Percentiles rank a stretch among this genome's conserved stretches.
These are phyloP conservation scores for Copromyces sp. DNA, from an alignment of 495 filamentous ascomycete species.

Conservation along the genomic window DNA sequence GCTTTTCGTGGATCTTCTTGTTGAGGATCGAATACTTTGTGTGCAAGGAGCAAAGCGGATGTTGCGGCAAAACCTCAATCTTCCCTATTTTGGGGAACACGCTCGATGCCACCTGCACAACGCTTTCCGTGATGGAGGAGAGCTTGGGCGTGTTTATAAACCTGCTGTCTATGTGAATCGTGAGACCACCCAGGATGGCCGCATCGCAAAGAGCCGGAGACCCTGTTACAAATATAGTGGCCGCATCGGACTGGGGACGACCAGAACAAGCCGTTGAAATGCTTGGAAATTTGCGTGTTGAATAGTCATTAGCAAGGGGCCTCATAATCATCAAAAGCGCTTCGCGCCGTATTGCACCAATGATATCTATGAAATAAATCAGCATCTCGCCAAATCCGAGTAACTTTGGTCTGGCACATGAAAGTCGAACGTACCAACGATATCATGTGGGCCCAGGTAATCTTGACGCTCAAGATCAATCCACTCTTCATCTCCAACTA, in stretches of 20 bases:
- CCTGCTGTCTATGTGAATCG: background rate
- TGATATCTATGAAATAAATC: background rate
- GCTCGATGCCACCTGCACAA: background rate
- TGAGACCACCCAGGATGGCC: background rate
- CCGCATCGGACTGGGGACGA: no score
- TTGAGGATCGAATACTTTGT: background rate
- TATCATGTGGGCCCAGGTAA: background rate
- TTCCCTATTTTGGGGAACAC: background rate
- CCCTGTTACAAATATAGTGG: no score
- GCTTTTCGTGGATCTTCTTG: background rate
- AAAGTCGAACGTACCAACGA: background rate
- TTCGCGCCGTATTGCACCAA: background rate
- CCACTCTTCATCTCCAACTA: background rate
- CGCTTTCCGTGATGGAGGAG: background rate
- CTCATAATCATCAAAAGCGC: background rate
- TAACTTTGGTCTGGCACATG: background rate
- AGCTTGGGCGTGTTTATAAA: background rate
- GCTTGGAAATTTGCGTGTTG: accelerated
- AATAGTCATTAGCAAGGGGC: background rate
- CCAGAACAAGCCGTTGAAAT: background rate
- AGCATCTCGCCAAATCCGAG: background rate
- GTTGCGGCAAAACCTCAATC: background rate
- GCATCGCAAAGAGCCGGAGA: background rate
- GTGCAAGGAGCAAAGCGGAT: background rate
- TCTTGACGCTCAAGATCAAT: background rate